Base-by-base conservation (phyloP, 2,329 filamentous ascomycete species). In the Arachnomyces sp. region DNA sequence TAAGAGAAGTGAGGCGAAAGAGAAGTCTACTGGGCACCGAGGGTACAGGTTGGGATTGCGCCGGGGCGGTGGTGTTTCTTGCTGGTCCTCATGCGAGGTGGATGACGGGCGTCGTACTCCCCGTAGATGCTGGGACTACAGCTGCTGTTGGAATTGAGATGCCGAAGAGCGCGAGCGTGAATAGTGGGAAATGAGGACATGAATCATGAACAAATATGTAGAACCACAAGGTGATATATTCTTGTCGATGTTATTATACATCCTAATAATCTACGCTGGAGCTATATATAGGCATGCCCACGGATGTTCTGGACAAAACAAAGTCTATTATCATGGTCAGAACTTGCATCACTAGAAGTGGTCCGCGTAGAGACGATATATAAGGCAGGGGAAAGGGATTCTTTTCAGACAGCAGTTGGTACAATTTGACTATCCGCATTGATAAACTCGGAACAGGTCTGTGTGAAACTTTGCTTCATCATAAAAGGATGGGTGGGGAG, bases 371-470 rank as follows among this genome's bases (percentile, higher is more conserved):
- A 64, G 53, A 47, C 4, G 38, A 36, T 42, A 3, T 7, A 39
- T 31, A 25, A 40, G 47, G 38, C n/a, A 38, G 45, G 45, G 36
- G 34, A 41, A 44, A 37, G 37, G 44, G 46, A 46, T 50, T 48
- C 54, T 50, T 46, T 39, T 72, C 71, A 73, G 65, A 66, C 59
- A 68, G 62, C 62, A 67, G 58, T 67, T 67, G 61, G 59, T 61
- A 61, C 54, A 57, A 65, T 62, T 61, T 58, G 50, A 54, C 45
- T 51, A 54, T 69, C 66, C 61, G 61, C 66, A 69, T 55, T 76
- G 68, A 67, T 69, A 70, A 73, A 67, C 68, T 86, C 80, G 83
- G 85, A 83, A 85, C 63, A 67, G 64, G 63, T 67, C 60, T 67
- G 65, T 67, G 63, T 77, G 58, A 69, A 70, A 74, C 70, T 65